Evolutionary conservation across 2,329 filamentous ascomycete genomes (phyloP), one percentile per base, ranked within the genome.

Genomic region (Achaetomium macrosporum): DNA sequence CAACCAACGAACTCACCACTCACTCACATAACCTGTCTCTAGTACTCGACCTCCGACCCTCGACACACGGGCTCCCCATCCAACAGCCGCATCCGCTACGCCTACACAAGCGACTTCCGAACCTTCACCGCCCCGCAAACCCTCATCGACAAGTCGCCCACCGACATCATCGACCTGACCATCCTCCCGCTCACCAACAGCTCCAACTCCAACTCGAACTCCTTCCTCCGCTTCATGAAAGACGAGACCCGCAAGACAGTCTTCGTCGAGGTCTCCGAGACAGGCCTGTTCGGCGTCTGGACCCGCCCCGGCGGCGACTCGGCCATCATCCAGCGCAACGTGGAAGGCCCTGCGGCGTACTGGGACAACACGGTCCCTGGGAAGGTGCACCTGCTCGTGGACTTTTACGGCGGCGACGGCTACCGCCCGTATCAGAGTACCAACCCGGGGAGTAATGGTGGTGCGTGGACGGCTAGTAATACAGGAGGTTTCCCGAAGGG

Each of bases 221-320:
- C 67, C n/a, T 81, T 75, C 47, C 68, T 76, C 6, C 73, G 78
- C 42, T 81, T 81, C 65, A 68, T 81, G 65, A 81, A 81, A 58
- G 76, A 81, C 63, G 77, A 81, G 61, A 70, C 71, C 1, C 71
- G 67, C 2, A 77, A 77, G 56, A 73, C 70, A 0, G 76, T 81
- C 19, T 81, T 76, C 54, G 69, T 72, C 31, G 76, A 81, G 57
- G 70, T 72, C 45, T 73, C 71, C 3, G 70, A 72, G 0, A 69
- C 59, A 0, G 78, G 78, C 0, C 63, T 81, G 0, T 76, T 79
- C 50, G 77, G 77, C 1, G 73, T 67, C 1, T 81, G 77, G 76
- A 75, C 72, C 1, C 67, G 76, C 0, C 72, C 74, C 0, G 76
- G 73, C 1, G 76, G 75, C 2, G 59, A 62, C 9, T 58, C 52